These are phyloP conservation scores for Albifimbria verrucaria DNA, from an alignment of 2,329 filamentous ascomycete genomes.

Conservation along the genomic window DNA sequence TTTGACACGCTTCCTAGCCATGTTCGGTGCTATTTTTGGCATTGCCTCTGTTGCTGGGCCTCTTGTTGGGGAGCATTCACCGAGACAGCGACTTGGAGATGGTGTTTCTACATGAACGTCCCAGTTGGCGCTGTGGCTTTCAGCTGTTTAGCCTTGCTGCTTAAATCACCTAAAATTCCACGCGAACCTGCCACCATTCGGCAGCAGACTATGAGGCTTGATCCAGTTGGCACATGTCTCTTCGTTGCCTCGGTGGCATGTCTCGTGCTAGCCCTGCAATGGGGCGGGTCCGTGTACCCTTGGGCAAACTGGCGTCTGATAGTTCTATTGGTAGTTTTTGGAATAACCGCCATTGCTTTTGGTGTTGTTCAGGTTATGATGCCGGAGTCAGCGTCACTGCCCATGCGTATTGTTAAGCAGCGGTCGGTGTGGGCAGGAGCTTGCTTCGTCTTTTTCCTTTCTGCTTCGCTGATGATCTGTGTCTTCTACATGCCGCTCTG, in stretches of 20 bases:
- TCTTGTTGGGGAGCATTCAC: constrained; percentile 54
- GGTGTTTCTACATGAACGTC: constrained; percentile 60
- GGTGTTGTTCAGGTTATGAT: constrained; percentile 48
- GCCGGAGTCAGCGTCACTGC: constrained; percentile 55
- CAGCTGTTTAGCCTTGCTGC: constrained; percentile 46
- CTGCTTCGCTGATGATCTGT: constrained; percentile 50
- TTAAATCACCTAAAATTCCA: constrained; percentile 36
- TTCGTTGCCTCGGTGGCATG: constrained; percentile 58
- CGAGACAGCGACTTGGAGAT: constrained; percentile 44
- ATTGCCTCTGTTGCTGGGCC: constrained; percentile 51
- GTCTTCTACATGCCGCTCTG: constrained; percentile 54
- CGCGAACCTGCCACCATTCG: constrained; percentile 26
- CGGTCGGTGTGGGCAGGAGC: constrained; percentile 50
- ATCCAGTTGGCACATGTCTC: constrained; percentile 57
- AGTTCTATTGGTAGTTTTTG: constrained; percentile 50
- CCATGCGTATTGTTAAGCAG: constrained; percentile 50
- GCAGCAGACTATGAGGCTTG: constrained; percentile 49
- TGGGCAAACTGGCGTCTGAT: constrained; percentile 54
- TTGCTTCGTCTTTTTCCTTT: constrained; percentile 43
- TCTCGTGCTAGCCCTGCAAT: constrained; percentile 61
- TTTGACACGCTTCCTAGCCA: constrained; percentile 18
- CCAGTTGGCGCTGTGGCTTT: constrained; percentile 51
- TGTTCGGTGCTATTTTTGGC: constrained; percentile 56
- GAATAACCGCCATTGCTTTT: constrained; percentile 43
- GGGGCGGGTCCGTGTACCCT: constrained; percentile 53